Evolutionary conservation across 2,329 filamentous ascomycete genomes (phyloP).

Genomic region (Calonectria montana): DNA sequence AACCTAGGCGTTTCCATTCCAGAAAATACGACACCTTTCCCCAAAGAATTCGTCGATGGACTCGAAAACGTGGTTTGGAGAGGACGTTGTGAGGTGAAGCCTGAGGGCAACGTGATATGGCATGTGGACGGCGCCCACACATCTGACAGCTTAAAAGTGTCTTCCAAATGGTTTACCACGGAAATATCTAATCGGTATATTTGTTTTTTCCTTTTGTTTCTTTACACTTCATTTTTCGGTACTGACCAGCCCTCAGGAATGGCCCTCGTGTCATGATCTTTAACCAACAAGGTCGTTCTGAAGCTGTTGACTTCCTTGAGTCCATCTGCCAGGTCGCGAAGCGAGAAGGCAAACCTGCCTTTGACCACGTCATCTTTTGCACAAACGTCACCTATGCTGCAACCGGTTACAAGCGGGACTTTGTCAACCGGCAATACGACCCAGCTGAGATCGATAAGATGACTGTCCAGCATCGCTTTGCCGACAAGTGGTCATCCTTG

Average conservation of each 20-base stretch:
- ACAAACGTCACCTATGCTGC: slow-evolving; percentile 74
- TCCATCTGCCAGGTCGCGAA: slow-evolving; percentile 54
- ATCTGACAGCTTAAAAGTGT: slow-evolving; percentile 85
- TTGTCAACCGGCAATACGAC: slow-evolving; percentile 66
- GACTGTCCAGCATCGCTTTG: slow-evolving; percentile 64
- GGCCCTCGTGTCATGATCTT: slow-evolving; percentile 77
- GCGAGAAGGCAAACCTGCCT: slow-evolving; percentile 52
- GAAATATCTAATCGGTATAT: slow-evolving; percentile 53
- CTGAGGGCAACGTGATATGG: slow-evolving; percentile 74
- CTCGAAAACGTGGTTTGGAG: slow-evolving; percentile 81
- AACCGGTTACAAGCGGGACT: slow-evolving; percentile 66
- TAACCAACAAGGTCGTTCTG: slow-evolving; percentile 79
- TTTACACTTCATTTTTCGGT: background rate
- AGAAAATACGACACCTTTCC: slow-evolving; percentile 53
- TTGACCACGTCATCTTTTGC: slow-evolving; percentile 84
- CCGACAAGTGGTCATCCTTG: slow-evolving; percentile 60
- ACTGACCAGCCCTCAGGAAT: slow-evolving; percentile 32
- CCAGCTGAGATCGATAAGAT: slow-evolving; percentile 63
- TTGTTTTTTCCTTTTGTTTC: background rate
- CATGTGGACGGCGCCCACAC: slow-evolving; percentile 96
- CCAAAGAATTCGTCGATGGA: slow-evolving; percentile 75
- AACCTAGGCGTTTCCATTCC: slow-evolving; percentile 54
- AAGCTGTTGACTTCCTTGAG: slow-evolving; percentile 65
- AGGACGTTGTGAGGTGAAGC: slow-evolving; percentile 78
- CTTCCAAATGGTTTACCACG: slow-evolving; percentile 82